phyloP scores from a whole-genome alignment of 306 rosid genomes.

The Cucurbita maxima region DNA sequence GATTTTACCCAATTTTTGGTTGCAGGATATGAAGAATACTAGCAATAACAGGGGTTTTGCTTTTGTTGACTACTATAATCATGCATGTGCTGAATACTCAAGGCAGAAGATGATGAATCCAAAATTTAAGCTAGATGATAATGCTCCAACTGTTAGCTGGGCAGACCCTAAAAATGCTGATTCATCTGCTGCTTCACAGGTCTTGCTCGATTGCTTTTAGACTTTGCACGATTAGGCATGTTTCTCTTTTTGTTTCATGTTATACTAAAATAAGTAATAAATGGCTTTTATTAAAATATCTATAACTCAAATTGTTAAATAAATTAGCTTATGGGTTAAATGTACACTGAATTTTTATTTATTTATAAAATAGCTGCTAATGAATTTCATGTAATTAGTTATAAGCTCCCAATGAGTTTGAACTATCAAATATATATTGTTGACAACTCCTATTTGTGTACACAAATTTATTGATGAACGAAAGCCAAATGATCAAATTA shows the following conservation, averaged over 20 bases:
- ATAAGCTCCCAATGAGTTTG: background rate
- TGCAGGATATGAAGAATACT: conserved; percentile 70
- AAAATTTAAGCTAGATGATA: conserved; percentile 68
- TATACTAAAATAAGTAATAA: background rate
- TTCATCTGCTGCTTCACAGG: conserved; percentile 92
- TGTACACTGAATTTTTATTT: background rate
- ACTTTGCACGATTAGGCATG: background rate
- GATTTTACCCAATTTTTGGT: conserved; percentile 16
- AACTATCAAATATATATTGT: background rate
- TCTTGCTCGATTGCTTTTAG: conserved; percentile 9
- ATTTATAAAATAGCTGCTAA: background rate
- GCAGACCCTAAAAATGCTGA: conserved; percentile 92
- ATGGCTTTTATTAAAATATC: background rate
- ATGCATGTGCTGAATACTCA: conserved; percentile 87
- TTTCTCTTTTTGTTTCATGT: background rate
- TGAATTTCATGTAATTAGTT: background rate
- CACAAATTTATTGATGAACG: background rate
- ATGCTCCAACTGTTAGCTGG: conserved; percentile 98
- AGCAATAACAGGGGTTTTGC: conserved; percentile 89
- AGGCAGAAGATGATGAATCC: conserved; percentile 82
- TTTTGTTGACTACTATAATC: conserved; percentile 77
- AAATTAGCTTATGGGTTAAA: background rate
- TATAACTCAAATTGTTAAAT: background rate
- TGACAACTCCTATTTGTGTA: background rate
- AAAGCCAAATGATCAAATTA: background rate